Conservation (phyloP, 164 flowering plant genomes). For the Vitis labrusca region DNA sequence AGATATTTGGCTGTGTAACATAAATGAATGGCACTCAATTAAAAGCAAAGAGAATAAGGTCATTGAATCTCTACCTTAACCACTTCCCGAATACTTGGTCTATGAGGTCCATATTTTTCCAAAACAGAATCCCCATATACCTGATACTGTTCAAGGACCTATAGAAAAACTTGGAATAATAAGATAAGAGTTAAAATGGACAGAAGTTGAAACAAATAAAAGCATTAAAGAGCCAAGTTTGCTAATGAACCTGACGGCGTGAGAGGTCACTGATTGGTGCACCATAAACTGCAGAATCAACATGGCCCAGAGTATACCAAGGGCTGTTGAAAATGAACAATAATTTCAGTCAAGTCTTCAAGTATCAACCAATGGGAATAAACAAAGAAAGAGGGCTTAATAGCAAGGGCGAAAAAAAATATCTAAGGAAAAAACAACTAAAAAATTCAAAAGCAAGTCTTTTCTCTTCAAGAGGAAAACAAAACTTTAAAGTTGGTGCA, state of each 20-base stretch:
- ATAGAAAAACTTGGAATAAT: constrained; percentile 7
- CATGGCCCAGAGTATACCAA: constrained; percentile 73
- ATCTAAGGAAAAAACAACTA: not conserved
- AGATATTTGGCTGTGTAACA: too few relatives aligned
- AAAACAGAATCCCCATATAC: constrained; percentile 77
- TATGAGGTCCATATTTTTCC: constrained; percentile 54
- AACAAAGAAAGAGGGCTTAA: not conserved
- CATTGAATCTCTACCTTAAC: constrained; percentile 52
- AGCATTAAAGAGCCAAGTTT: constrained; percentile 12
- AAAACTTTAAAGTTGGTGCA: too few relatives aligned
- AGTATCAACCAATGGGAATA: not conserved
- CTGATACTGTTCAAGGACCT: constrained; percentile 83
- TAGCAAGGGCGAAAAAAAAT: not conserved
- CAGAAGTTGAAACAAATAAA: not conserved
- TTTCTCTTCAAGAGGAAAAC: not conserved
- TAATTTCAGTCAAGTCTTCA: not conserved
- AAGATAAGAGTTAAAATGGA: not conserved
- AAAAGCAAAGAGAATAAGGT: not conserved
- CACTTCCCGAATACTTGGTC: constrained; percentile 73
- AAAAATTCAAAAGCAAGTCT: not conserved
- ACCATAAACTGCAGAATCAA: constrained; percentile 78
- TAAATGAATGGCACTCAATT: not conserved
- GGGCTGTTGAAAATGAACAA: constrained; percentile 49
- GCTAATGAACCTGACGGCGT: constrained; percentile 74
- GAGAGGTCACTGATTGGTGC: constrained; percentile 53